These are phyloP conservation scores for Alopecurus myosuroides DNA, from an alignment of 176 grass and related monocot genomes.

Conservation along the genomic window DNA sequence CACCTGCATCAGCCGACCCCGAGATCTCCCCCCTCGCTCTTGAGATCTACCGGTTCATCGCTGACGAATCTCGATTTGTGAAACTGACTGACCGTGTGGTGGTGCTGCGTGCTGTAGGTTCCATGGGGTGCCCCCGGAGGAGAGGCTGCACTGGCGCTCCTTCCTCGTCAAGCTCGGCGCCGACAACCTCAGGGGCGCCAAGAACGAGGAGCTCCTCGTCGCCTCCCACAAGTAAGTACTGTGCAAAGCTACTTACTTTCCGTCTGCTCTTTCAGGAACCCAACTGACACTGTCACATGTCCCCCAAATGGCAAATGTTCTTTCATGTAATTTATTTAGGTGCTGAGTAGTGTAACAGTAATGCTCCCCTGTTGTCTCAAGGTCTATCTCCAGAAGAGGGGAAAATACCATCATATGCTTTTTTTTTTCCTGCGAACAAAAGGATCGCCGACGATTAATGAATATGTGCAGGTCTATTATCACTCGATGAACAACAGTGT, in stretches of 20 bases:
- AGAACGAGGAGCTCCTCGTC: slow-evolving; percentile 87
- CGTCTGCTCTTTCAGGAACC: not conserved
- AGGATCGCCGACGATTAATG: not conserved
- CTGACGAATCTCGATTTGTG: not conserved
- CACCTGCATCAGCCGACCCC: too few relatives aligned
- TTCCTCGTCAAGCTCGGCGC: slow-evolving; percentile 86
- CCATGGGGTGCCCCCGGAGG: slow-evolving; percentile 94
- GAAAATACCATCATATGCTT: too few relatives aligned
- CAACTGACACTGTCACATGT: not conserved
- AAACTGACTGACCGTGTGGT: not conserved
- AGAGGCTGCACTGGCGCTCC: slow-evolving; percentile 91
- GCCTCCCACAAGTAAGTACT: slow-evolving; percentile 80
- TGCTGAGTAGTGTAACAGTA: not conserved
- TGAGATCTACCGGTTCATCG: slow-evolving; percentile 12
- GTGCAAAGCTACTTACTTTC: not conserved
- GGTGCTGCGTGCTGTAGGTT: slow-evolving; percentile 26
- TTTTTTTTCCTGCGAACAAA: too few relatives aligned
- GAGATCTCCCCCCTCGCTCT: not conserved
- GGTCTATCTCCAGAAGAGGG: too few relatives aligned
- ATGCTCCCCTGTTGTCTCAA: too few relatives aligned
- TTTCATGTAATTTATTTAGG: not conserved
- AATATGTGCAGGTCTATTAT: not conserved
- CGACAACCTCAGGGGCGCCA: slow-evolving; percentile 92
- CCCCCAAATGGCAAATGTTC: not conserved
- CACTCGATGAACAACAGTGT: not conserved